Base-by-base conservation (phyloP, 2,329 filamentous ascomycete species). In the Monosporascus sp. region DNA sequence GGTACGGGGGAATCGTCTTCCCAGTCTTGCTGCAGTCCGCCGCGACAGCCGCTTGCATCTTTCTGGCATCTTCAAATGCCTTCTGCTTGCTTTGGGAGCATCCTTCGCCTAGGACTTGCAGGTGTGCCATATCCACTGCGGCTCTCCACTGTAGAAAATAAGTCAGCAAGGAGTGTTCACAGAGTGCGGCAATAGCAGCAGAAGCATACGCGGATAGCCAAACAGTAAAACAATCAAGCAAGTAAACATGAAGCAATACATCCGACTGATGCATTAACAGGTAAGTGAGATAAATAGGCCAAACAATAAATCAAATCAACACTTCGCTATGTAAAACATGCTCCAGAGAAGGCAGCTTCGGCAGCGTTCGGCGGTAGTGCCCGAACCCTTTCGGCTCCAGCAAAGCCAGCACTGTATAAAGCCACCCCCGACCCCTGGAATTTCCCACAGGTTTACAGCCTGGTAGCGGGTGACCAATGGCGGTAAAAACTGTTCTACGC, bases 51-150 rank as follows among this genome's bases (percentile, higher is more conserved):
- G 77, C 74, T 68, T 88, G 83, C 84, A 88, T 88, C 60, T 86
- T 83, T 60, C 79, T 79, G 35, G 87, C 87, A 78, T 89, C 86
- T 65, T 88, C 80, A 35, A 86, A 72, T 50, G 85, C 84, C 65
- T 83, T 82, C 59, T 78, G 74, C 65, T 59, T 60, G 48, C 62
- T 58, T 8, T 55, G 55, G 51, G 61, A 57, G 60, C 52, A 52
- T 55, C 60, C 59, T 19, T 49, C 52, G 38, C 63, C 61, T 53
- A 61, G 57, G 41, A 67, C 62, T 57, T 63, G 60, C 51, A 65
- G 52, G 51, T 57, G 59, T 53, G 63, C 58, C 66, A 67, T 68
- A 50, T 35, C 51, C 57, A 52, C 37, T 49, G 6, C 22, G 9
- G 26, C 40, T 52, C 44, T 41, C 55, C n/a, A n/a, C 35, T 35